Base-by-base conservation (phyloP, 1,139 yeast genomes). In the Blastobotrys arbuscula region DNA sequence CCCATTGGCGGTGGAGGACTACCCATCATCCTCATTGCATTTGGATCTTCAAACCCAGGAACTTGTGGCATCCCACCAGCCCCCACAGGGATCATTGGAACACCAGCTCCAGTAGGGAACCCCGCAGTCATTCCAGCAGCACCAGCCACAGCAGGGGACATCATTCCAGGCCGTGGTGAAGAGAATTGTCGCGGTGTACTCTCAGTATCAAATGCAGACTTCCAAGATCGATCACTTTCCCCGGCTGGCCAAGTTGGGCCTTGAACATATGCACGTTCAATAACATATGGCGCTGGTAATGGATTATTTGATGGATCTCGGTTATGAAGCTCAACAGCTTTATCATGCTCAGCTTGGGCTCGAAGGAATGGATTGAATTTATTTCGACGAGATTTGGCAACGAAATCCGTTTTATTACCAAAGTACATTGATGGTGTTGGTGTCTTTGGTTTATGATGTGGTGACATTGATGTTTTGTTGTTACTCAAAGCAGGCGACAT, bases 241-340 rank as follows among this genome's bases (percentile, higher is more conserved):
- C 51, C 56, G n/a, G 55, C 53, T 10, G 52, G 45, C 96, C 96
- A 87, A 0, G 92, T 83, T 47, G 96, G 95, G 3, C 88, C 83
- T 0, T 94, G 83, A 42, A 75, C 73, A 64, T 77, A 87, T 1
- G 95, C 81, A 56, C 74, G 78, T 56, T 82, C 92, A 53, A 79
- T 66, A 21, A 67, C 61, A 50, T 76, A 70, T 57, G 67, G 13
- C 4, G 48, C 39, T 8, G 46, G 47, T 8, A 59, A 46, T 64
- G 61, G 53, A 64, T 64, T 48, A 60, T 54, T 55, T 53, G 66
- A 65, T 12, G 44, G 23, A 20, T 43, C 42, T 26, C 39, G 18
- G 8, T 50, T 37, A 18, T 47, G 47, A 1, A 39, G 13, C n/a
- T 23, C 43, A 16, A 18, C 24, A 2, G 39, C 39, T 12, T 63